Evolutionary conservation across 2,329 filamentous ascomycete species (phyloP), one percentile per base, ranked within the genome.

Genomic region (Taxawa tesnikishii): DNA sequence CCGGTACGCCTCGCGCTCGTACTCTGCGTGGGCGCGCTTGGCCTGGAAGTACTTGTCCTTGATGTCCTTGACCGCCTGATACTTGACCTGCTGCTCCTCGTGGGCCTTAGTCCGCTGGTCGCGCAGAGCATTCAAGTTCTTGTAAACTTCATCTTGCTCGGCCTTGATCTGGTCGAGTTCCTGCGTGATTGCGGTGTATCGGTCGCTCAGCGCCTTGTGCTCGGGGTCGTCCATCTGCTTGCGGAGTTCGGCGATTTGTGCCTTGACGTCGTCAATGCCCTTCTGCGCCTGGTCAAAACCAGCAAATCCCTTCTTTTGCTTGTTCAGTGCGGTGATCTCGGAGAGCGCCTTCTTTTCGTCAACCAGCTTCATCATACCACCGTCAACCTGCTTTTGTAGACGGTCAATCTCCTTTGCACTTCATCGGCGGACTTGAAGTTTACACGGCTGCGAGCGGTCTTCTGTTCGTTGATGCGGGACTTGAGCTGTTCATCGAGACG

Each of bases 331-430:
- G 29, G 80, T 82, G 47, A 94, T 79, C 49, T 94, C 84, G 31
- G 72, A 64, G 13, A 96, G 69, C 6, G 83, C 78, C 72, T 94
- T 96, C 70, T 84, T 92, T 73, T 96, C 90, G 48, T 98, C 90
- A 8, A 96, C 90, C 31, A 98, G 67, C 64, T 87, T 93, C 80
- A 98, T 87, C 55, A 73, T 80, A 43, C 88, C 88, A 21, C 76
- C 73, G 56, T 93, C 83, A 47, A 96, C 85, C 55, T 88, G 73
- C 59, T 79, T 79, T 44, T 94, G 83, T 33, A 94, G 75, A 32
- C 68, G 68, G 38, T 73, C 70, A 47, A 96, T 90, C 59, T 90
- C 75, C 41, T 70, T 68, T 96, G 84, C 43, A 98, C 65, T 41
- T 96, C 90, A 36, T 94, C 87, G 33, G 75, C 73, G 46, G 68